These are phyloP conservation scores for Lachnellula cervina DNA, from an alignment of 2,329 filamentous ascomycete species.

Conservation along the genomic window DNA sequence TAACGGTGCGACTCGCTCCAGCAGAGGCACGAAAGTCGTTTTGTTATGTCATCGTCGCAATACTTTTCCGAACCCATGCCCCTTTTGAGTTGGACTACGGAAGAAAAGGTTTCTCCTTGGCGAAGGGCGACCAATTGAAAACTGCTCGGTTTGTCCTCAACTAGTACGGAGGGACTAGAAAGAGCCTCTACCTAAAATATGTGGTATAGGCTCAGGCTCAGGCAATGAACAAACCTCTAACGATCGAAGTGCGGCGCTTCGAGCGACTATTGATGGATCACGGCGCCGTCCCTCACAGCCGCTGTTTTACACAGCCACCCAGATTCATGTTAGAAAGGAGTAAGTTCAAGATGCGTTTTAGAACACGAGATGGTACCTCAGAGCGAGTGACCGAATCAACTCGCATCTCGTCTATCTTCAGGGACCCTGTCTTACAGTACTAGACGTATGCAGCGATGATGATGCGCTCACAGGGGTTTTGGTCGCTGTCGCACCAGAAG, in stretches of 20 bases:
- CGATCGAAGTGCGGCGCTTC: neutral
- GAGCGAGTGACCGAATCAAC: neutral
- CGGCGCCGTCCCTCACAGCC: neutral
- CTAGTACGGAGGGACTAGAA: no score
- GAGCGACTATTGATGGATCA: neutral
- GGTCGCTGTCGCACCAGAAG: neutral
- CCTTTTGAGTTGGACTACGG: no score
- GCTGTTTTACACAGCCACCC: neutral
- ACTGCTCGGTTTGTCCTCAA: no score
- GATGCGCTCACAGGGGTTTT: neutral
- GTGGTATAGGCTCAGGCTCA: neutral
- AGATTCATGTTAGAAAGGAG: neutral
- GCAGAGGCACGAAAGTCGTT: no score
- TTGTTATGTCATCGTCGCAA: no score
- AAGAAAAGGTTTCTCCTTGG: no score
- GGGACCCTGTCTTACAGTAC: neutral
- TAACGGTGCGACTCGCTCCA: no score
- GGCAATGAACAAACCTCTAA: neutral
- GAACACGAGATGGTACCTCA: neutral
- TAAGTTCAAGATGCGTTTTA: neutral
- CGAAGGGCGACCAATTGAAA: no score
- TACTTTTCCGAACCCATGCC: no score
- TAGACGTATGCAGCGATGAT: neutral
- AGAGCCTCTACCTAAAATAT: no score
- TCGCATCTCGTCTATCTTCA: neutral